Base-by-base conservation (phyloP, 257 asterid species). In the Penstemon davidsonii region DNA sequence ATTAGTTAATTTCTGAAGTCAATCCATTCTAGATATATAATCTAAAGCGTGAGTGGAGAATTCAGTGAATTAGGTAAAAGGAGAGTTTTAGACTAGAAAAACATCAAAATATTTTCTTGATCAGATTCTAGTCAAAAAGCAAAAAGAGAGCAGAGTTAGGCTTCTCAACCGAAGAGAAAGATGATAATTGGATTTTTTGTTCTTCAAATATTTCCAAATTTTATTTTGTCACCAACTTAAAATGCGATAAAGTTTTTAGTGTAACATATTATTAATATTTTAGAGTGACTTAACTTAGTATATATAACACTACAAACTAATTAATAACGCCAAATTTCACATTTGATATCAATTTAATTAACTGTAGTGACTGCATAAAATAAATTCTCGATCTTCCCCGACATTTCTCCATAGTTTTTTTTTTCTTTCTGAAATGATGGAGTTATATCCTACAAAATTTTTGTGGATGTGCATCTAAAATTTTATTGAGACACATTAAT, bases 121-220 rank as follows among this genome's bases (percentile, higher is more conserved):
- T 5, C 5, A 55, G 33, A 25, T 19, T 2, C 41, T 73, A 57
- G 82, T 78, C 79, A 74, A 73, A 69, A 78, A 65, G 76, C 66
- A 45, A 55, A 13, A 4, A 39, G 37, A 50, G 45, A 52, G 42
- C n/a, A 47, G 59, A 46, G 75, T 64, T 62, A 67, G 78, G 74
- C 67, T 72, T 45, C 54, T 56, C 55, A 56, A 9, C 7, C 56
- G 8, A 43, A 12, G 37, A 42, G n/a, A 39, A 3, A 52, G 13
- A 3, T 1, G 3, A 52, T 18, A 5, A 4, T 0, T 51, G 15
- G 15, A 15, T 4, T 12, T 15, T 7, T 25, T 25, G 33, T 2
- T 25, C 33, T 25, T 25, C 33, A 25, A 25, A 25, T 25, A 25
- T 25, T 25, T 25, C 2, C 33, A 2, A 15, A 25, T 25, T 25